Base-by-base conservation (phyloP, 192 early-diverging fungal species). In the Podila clonocystis region DNA sequence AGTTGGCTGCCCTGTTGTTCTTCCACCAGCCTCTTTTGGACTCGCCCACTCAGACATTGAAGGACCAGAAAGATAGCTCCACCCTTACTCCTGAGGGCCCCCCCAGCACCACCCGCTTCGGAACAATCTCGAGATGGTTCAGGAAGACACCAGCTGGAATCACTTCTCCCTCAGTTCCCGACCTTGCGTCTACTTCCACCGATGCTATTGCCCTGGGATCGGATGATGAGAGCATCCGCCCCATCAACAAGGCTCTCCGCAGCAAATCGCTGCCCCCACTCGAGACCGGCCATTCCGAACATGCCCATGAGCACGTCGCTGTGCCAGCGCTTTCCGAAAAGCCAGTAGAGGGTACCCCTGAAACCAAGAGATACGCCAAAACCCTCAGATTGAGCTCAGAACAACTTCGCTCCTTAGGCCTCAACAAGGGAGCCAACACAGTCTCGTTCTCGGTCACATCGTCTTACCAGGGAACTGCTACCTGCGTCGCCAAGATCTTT, bases 381-480 rank as follows among this genome's bases (percentile, higher is more conserved):
- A 92, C 94, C 0, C 83, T 99, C 49, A 89, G 97, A 19, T 84
- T 99, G 66, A 97, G 95, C 1, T 97, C 95, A 4, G 96, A 95
- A 34, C 98, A 99, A 75, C 84, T 99, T 50, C 89, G 92, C 74
- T 82, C 83, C 12, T 84, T 99, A 49, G 88, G 90, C 33, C 84
- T 99, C 58, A 88, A 94, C 45, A 91, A 91, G 36, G 98, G 98
- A 5, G 88, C 91, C 60, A 99, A 99, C 82, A 91, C 92, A 22
- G 91, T 99, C 63, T 89, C 91, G 41, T 99, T 99, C 72, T 90
- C 94, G 0, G 96, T 99, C 5, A 84, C 86, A 12, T 93, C 95
- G 19, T 70, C 85, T 1, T 88, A 96, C 67, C 92, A 96, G 71
- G 92, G 92, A 33, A 93, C 84, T 17, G 91, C 94, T 3, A 89